Conservation (phyloP, 768 basidiomycete genomes). For the Mycena capillaripes region DNA sequence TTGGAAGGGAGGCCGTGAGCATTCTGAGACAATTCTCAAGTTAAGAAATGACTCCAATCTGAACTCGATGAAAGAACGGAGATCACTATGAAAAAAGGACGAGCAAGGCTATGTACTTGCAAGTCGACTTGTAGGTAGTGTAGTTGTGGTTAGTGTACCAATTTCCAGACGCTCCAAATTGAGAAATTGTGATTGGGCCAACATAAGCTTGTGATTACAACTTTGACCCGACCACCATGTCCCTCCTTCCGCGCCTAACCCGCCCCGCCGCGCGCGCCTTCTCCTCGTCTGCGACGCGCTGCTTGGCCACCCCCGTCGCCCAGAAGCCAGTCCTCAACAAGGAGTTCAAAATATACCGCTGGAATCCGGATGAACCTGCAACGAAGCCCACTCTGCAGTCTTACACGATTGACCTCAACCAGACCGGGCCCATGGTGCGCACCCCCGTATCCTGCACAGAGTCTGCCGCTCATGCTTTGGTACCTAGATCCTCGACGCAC, state of each 20-base stretch:
- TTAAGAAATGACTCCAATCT: too few species aligned
- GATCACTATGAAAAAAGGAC: too few species aligned
- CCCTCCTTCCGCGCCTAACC: slow-evolving; percentile 27
- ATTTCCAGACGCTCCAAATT: too few species aligned
- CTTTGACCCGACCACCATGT: slow-evolving; percentile 28
- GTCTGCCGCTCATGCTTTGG: slow-evolving; percentile 5
- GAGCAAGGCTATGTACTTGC: too few species aligned
- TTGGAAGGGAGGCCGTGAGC: too few species aligned
- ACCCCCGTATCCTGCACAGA: background rate
- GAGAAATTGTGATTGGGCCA: too few species aligned
- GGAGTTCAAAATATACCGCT: slow-evolving; percentile 99
- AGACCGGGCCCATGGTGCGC: slow-evolving; percentile 94
- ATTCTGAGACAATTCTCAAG: too few species aligned
- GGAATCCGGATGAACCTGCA: slow-evolving; percentile 97
- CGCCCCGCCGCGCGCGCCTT: slow-evolving; percentile 31
- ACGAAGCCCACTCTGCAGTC: slow-evolving; percentile 93
- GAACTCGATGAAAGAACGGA: too few species aligned
- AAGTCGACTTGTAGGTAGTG: too few species aligned
- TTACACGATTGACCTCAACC: slow-evolving; percentile 93
- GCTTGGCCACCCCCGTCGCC: slow-evolving; percentile 35
- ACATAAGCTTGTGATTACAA: too few species aligned
- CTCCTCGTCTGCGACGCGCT: slow-evolving; percentile 38
- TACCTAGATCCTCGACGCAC: slow-evolving; percentile 84
- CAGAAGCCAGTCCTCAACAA: slow-evolving; percentile 84
- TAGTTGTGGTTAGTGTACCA: too few species aligned